These are phyloP conservation scores for Polymyxa betae DNA, from an alignment of 208 protist genomes.

Conservation along the genomic window DNA sequence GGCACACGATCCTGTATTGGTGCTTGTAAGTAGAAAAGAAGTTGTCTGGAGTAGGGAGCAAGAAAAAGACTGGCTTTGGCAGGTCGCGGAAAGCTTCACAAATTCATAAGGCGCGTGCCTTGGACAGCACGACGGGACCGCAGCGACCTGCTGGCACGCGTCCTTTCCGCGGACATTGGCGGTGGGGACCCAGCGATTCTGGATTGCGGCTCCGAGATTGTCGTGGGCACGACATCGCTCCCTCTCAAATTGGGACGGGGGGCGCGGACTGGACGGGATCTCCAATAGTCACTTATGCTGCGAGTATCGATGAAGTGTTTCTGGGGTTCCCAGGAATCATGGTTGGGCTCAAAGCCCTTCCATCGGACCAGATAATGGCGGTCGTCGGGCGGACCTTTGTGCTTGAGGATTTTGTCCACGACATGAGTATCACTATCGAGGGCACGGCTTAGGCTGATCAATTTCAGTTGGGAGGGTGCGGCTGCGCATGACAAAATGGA, in stretches of 20 bases:
- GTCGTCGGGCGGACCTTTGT: constrained; percentile 1
- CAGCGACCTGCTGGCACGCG: too few species aligned
- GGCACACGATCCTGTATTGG: too few species aligned
- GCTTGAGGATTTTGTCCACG: background rate
- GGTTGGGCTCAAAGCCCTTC: background rate
- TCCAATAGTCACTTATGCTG: background rate
- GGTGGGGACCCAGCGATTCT: too few species aligned
- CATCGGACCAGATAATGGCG: background rate
- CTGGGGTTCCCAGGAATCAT: constrained; percentile 28
- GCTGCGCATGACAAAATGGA: background rate
- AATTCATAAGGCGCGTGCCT: too few species aligned
- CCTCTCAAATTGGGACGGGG: background rate
- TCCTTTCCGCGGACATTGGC: too few species aligned
- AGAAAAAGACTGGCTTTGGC: too few species aligned
- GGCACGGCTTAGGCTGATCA: background rate
- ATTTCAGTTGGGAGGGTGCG: background rate
- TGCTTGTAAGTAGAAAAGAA: too few species aligned
- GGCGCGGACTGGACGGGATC: too few species aligned
- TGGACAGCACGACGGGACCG: too few species aligned
- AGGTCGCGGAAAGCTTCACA: too few species aligned
- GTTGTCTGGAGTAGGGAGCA: too few species aligned
- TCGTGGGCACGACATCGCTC: background rate
- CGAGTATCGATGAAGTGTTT: background rate
- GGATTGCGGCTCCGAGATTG: too few species aligned
- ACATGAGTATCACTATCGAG: background rate